phyloP scores from a whole-genome alignment of 1,139 yeast genomes.

The Keqinozyma sinolaborantium region DNA sequence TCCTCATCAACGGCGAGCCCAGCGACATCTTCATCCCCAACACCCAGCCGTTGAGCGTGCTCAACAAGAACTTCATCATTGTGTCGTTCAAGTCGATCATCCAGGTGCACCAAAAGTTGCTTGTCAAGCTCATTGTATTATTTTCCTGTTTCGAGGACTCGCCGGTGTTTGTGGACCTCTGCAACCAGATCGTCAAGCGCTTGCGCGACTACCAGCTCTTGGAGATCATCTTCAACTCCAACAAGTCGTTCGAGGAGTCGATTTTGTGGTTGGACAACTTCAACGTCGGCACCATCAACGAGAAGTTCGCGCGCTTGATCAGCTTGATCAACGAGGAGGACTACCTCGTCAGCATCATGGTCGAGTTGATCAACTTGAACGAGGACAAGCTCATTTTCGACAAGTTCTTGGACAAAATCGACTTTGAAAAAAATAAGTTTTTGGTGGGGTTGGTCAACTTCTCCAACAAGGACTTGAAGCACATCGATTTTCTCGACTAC shows the following conservation, averaged over 20 bases:
- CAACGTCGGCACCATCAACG: slow-evolving; percentile 12
- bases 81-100: slow-evolving; percentile 8
- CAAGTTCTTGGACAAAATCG: slow-evolving; percentile 20
- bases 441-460: slow-evolving; percentile 34
- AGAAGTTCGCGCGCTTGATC: slow-evolving; percentile 10
- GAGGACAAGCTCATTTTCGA: slow-evolving; percentile 22
- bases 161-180: slow-evolving; percentile 3
- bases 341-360: slow-evolving; percentile 25
- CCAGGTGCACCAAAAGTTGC: slow-evolving; percentile 7
- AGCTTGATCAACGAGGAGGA: slow-evolving; percentile 14
- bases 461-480: slow-evolving; percentile 20
- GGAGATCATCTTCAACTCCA: slow-evolving; percentile 8
- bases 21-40: slow-evolving; percentile 6
- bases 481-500: slow-evolving; percentile 7
- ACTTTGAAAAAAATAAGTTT: slow-evolving; percentile 16
- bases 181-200: slow-evolving; percentile 6
- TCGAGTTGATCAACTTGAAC: slow-evolving; percentile 29
- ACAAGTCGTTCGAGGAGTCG: slow-evolving; percentile 3
- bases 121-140: slow-evolving; percentile 8
- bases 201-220: slow-evolving; percentile 8
- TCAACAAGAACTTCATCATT: slow-evolving; percentile 3
- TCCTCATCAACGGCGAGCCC: slow-evolving; percentile 15
- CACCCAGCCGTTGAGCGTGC: slow-evolving; percentile 2
- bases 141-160: slow-evolving; percentile 10
- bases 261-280: slow-evolving; percentile 7